Evolutionary conservation across 805 yeast genomes (phyloP), one percentile per base, ranked within the genome.

Genomic region (Priceomyces carsonii): DNA sequence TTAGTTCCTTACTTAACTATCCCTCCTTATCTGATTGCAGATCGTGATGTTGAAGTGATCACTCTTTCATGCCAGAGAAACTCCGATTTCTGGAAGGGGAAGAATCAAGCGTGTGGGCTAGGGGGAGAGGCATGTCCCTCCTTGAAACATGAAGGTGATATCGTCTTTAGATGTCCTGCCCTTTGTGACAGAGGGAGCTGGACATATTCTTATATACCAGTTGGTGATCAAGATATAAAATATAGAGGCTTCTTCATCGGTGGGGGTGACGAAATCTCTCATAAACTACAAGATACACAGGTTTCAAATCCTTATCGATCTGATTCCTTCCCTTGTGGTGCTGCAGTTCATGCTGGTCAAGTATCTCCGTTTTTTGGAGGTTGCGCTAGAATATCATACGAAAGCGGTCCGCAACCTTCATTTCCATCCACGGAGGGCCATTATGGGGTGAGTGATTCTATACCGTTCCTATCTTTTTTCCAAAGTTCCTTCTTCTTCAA

Each of bases 311-410:
- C 90, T 0, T 90, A 88, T 53, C 69, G 98, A 44, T 90, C 87
- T 0, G 98, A 90, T 60, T 86, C 96, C 1, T 89, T 70, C 48
- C 82, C 91, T 0, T 90, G 98, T 56, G 91, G 89, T 0, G 84
- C 96, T 2, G 97, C 93, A 0, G 77, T 85, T 3, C 96, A 90
- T 58, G 80, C 90, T 2, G 96, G 96, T 1, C 57, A 81, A 0
- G 63, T 89, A 1, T 82, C 93, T 0, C 82, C 91, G 9, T 51
- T 70, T 18, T 65, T 63, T 39, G 98, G 98, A 2, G 96, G 95
- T 0, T 83, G 91, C 54, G 89, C 85, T 1, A 66, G 73, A 33
- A 45, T 85, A 12, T 61, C 78, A 2, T 81, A 77, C 55, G 51
- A 59, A 6, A 88, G 91, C 5, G 61, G 75, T 2, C 73, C 72